Base-by-base conservation (phyloP, 306 rosid species). In the Luffa aegyptiaca region DNA sequence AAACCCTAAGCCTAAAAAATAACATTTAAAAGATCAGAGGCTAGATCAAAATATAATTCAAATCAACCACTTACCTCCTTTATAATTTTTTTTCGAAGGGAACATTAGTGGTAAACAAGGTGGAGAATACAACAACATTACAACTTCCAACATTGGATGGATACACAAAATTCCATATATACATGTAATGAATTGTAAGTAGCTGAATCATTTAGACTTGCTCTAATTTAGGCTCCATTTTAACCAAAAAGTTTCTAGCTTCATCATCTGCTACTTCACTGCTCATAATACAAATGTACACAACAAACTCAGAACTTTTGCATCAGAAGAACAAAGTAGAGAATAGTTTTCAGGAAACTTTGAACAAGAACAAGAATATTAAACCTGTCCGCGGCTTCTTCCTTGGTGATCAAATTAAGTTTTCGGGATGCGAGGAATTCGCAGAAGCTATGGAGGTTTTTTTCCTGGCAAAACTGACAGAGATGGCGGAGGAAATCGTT, bases 381-480 rank as follows among this genome's bases (percentile, higher is more conserved):
- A 66, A 78, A 95, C 97, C 97, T 95, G 97, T 92, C 97, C 26
- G 53, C 64, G 44, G 98, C 97, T 86, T 95, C 96, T 61, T 87
- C 52, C 81, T 91, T 91, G 68, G 93, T 44, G 80, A 95, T 92
- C 87, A 95, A 86, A 59, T 89, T 83, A 82, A 95, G 82, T 68
- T 78, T 83, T 66, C 80, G 81, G n/a, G 92, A 85, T 73, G 89
- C 86, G 84, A 94, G 91, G 83, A 86, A 86, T 33, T 88, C 88
- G 48, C 86, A 83, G 83, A 95, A 91, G 83, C 91, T 80, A 51
- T 5, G 10, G 26, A 91, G 91, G 77, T 68, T 55, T 3, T 89
- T 87, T 83, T 88, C 88, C 78, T 33, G 68, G 83, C 92, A 91
- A 91, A 86, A 92, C 45, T 85, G 84, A 86, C 83, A 88, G 42